phyloP scores from a whole-genome alignment of 164 flowering plant species.

The Nymphaea colorata region DNA sequence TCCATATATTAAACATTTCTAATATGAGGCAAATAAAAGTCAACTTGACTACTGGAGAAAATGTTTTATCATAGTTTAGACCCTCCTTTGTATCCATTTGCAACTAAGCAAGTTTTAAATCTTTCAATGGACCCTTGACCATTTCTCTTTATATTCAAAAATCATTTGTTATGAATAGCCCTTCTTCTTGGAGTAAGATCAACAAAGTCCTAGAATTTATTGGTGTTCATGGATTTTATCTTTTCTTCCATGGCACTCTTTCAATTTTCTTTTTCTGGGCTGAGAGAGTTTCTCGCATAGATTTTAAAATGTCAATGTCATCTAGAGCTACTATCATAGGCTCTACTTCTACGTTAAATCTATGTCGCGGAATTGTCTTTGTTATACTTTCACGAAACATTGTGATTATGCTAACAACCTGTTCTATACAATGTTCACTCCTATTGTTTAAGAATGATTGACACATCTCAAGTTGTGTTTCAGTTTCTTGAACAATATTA shows the following conservation, averaged over 20 bases:
- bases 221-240: background rate
- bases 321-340: background rate
- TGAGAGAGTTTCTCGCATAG: background rate
- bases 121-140: background rate
- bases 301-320: background rate
- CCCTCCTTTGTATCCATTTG: background rate
- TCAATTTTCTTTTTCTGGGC: background rate
- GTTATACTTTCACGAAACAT: too few relatives aligned
- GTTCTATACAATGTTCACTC: too few relatives aligned
- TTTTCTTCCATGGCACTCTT: background rate
- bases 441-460: background rate
- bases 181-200: background rate
- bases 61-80: background rate
- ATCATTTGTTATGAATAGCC: background rate
- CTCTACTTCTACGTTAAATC: background rate
- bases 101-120: background rate
- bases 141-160: background rate
- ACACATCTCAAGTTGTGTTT: background rate
- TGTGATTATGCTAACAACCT: too few relatives aligned
- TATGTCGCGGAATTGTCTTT: too few relatives aligned
- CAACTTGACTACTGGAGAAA: conserved; percentile 1
- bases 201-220: background rate
- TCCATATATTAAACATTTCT: background rate
- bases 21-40: background rate
- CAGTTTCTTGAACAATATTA: background rate